phyloP scores from a whole-genome alignment of 805 yeast genomes.

The Cyberlindnera bimundalis region DNA sequence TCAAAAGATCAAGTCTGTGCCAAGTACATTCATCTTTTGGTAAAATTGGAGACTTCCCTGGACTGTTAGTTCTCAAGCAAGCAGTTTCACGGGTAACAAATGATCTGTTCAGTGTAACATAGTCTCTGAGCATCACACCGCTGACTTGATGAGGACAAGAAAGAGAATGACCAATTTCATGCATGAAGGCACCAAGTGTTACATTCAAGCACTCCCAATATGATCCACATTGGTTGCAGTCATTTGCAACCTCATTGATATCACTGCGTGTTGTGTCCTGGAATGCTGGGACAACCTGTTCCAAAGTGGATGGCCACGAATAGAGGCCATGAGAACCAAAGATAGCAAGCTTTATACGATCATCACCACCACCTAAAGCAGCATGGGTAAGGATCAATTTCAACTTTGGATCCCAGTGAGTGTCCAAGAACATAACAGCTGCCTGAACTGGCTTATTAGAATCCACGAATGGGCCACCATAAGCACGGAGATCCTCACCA shows the following conservation, averaged over 20 bases:
- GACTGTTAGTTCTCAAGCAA: conserved; percentile 48
- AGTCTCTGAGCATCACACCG: conserved; percentile 91
- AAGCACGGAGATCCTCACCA: conserved; percentile 57
- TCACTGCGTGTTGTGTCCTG: conserved; percentile 67
- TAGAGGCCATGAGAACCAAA: conserved; percentile 92
- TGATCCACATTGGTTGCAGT: conserved; percentile 76
- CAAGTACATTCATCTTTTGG: conserved; percentile 76
- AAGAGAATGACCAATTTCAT: conserved; percentile 87
- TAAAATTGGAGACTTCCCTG: conserved; percentile 46
- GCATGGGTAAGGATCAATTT: conserved; percentile 80
- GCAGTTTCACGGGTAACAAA: conserved; percentile 69
- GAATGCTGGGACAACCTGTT: conserved; percentile 64
- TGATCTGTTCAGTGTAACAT: conserved; percentile 73
- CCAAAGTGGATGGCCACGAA: conserved; percentile 87
- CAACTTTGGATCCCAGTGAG: conserved; percentile 68
- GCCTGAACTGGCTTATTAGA: conserved; percentile 56
- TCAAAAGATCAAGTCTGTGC: conserved; percentile 75
- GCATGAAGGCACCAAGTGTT: conserved; percentile 91
- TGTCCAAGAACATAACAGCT: conserved; percentile 81
- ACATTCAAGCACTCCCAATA: conserved; percentile 88
- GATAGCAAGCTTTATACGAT: conserved; percentile 70
- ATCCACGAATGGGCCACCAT: conserved; percentile 51
- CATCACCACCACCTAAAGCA: conserved; percentile 88
- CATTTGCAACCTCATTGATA: conserved; percentile 81
- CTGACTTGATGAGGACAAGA: conserved; percentile 90